phyloP scores from a whole-genome alignment of 176 grass and related monocot species.

The Alloteropsis semialata region DNA sequence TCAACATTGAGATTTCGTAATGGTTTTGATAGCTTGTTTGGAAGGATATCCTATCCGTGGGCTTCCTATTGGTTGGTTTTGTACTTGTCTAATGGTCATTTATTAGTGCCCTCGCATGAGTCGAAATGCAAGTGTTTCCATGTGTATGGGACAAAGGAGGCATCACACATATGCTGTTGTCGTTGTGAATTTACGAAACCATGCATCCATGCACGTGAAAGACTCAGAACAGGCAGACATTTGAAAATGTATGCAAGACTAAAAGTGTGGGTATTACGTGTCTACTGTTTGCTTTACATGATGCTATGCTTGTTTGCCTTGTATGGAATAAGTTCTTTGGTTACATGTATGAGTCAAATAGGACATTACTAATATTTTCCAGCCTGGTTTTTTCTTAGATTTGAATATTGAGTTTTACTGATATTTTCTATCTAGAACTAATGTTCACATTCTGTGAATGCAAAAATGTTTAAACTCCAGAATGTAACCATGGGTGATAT shows the following conservation, averaged over 20 bases:
- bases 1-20: constrained; percentile 1
- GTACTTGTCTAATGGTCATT: neutral
- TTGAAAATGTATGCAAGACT: neutral
- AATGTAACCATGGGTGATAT: neutral
- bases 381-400: neutral
- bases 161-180: neutral
- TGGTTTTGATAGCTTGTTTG: neutral
- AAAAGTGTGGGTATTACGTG: neutral
- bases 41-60: neutral
- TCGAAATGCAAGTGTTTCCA: neutral
- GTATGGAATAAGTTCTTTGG: neutral
- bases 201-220: neutral
- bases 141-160: neutral
- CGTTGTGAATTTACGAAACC: neutral
- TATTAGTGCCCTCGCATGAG: neutral
- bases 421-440: neutral
- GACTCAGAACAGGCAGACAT: neutral
- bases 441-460: neutral
- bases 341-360: neutral
- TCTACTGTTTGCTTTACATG: constrained; percentile 2
- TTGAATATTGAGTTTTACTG: neutral
- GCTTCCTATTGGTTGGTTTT: neutral
- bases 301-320: neutral
- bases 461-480: neutral
- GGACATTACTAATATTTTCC: neutral